Evolutionary conservation across 768 basidiomycete species (phyloP).

Genomic region (Botryobasidium botryosum): DNA sequence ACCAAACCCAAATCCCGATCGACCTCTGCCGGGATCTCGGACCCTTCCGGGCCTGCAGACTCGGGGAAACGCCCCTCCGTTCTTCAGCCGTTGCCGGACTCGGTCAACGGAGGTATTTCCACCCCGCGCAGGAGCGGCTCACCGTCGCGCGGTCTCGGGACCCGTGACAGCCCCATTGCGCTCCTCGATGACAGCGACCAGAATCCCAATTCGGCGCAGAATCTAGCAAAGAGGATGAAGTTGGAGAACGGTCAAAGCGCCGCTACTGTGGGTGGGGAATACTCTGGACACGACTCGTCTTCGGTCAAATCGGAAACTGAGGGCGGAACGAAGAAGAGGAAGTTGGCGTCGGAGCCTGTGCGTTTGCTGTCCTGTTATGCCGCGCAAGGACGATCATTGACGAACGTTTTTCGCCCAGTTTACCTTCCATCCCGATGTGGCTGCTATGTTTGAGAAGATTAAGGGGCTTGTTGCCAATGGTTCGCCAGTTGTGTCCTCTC

Average conservation of each 20-base stretch:
- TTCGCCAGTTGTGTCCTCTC: no score
- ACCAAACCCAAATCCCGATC: background rate
- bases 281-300: no score
- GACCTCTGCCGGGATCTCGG: background rate
- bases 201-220: background rate
- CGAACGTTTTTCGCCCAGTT: conserved; percentile 12
- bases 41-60: background rate
- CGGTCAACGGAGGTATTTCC: no score
- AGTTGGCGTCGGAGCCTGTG: conserved; percentile 4
- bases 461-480: conserved; percentile 20
- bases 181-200: conserved; percentile 27
- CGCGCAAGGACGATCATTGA: background rate
- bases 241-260: conserved; percentile 3
- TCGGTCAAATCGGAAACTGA: conserved; percentile 1
- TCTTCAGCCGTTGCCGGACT: no score
- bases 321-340: conserved; percentile 1
- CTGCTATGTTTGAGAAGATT: conserved; percentile 41
- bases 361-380: background rate
- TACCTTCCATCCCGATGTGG: conserved; percentile 56
- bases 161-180: conserved; percentile 35
- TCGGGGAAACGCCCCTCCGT: no score
- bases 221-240: conserved; percentile 8
- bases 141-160: no score
- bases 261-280: no score
- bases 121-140: conserved; percentile 15